Conservation (phyloP, 2,329 filamentous ascomycete genomes). For the Trichophaea hybrida region DNA sequence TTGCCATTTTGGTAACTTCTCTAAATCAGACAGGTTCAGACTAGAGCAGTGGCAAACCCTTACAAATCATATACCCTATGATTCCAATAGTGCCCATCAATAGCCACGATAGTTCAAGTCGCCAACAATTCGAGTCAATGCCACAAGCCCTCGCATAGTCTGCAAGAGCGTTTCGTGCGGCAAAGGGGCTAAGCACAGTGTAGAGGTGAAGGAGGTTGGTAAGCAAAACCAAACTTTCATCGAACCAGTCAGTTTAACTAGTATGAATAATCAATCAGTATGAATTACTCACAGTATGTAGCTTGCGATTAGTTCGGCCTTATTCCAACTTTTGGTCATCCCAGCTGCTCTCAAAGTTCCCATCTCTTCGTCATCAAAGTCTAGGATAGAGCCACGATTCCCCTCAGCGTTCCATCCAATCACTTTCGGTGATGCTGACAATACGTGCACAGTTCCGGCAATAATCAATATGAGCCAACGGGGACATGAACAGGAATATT, state of each 20-base stretch:
- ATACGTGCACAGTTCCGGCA: neutral
- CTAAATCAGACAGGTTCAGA: neutral
- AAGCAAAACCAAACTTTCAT: neutral
- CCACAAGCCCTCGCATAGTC: neutral
- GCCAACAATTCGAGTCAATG: neutral
- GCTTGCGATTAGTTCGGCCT: constrained; percentile 6
- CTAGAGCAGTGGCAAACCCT: neutral
- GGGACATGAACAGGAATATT: neutral
- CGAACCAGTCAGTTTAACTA: neutral
- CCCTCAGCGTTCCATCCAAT: neutral
- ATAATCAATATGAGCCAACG: neutral
- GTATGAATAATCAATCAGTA: no score
- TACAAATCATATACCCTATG: neutral
- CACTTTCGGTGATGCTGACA: neutral
- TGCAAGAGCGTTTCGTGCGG: neutral
- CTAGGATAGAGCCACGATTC: neutral
- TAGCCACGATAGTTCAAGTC: neutral
- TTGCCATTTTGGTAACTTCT: neutral
- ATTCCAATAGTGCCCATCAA: neutral
- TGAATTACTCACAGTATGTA: constrained; percentile 8
- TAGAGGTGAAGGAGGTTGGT: neutral
- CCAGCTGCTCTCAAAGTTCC: constrained; percentile 13
- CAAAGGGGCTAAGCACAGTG: neutral
- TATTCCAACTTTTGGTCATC: constrained; percentile 14
- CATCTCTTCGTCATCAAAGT: constrained; percentile 2